A percentile compares a stretch with the other conserved stretches of the same genome.
These are phyloP conservation scores for Knufia fluminis DNA, from an alignment of 2,329 filamentous ascomycete species.

Conservation along the genomic window DNA sequence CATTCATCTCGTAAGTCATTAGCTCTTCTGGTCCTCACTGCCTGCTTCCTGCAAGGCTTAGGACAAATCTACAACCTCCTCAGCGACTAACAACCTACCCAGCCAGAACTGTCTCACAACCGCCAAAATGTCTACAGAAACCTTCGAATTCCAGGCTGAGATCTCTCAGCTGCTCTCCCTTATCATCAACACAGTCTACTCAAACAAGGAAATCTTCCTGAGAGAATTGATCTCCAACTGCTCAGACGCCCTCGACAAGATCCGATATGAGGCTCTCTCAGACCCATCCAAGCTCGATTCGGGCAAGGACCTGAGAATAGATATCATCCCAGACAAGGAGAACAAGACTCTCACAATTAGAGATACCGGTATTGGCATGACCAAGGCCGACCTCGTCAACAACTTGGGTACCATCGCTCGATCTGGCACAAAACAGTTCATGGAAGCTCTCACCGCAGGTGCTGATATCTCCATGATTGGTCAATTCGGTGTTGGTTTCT, in stretches of 20 bases:
- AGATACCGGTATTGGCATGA: constrained; percentile 99
- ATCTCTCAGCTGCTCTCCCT: constrained; percentile 99
- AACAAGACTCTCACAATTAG: constrained; percentile 95
- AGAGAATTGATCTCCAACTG: constrained; percentile 97
- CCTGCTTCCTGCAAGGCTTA: too few species aligned
- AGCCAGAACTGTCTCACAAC: constrained; percentile 18
- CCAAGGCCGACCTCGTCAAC: constrained; percentile 99
- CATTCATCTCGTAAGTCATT: too few species aligned
- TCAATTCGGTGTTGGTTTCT: constrained; percentile 99
- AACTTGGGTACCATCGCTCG: constrained; percentile 99
- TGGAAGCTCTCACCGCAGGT: constrained; percentile 97
- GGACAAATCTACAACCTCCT: neutral
- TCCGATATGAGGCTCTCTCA: constrained; percentile 95
- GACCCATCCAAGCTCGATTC: constrained; percentile 95
- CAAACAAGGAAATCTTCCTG: constrained; percentile 99
- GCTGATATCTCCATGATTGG: constrained; percentile 99
- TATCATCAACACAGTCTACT: constrained; percentile 99
- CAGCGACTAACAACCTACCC: constrained; percentile 3
- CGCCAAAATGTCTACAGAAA: constrained; percentile 74
- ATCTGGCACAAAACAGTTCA: constrained; percentile 99
- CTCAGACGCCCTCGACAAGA: constrained; percentile 99
- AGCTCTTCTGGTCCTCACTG: too few species aligned
- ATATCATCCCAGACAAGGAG: constrained; percentile 97
- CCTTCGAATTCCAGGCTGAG: constrained; percentile 99
- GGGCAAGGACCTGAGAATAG: constrained; percentile 95